Percentiles rank a stretch among this genome's conserved stretches.
These are phyloP conservation scores for Chlorophyllum brunneum DNA, from an alignment of 768 basidiomycete species.

Conservation along the genomic window DNA sequence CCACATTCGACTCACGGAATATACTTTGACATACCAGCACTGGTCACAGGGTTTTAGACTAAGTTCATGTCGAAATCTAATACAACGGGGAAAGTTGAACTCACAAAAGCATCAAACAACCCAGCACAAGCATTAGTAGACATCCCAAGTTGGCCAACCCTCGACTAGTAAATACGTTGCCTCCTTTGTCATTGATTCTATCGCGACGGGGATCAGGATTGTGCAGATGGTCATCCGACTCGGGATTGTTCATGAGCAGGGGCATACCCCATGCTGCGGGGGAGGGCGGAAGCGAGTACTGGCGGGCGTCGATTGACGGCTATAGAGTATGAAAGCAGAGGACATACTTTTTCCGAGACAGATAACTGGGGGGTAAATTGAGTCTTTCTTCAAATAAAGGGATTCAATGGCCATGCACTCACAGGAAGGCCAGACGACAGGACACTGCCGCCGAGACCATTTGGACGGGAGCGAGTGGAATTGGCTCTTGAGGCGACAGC, in stretches of 20 bases:
- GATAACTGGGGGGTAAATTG: constrained; percentile 13
- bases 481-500: background rate
- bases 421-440: constrained; percentile 16
- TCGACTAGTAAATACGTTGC: constrained; percentile 52
- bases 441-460: background rate
- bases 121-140: constrained; percentile 44
- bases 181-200: constrained; percentile 45
- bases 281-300: constrained; percentile 36
- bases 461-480: background rate
- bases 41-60: constrained; percentile 13
- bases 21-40: constrained; percentile 31
- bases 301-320: background rate
- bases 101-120: constrained; percentile 45
- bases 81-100: constrained; percentile 20
- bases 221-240: constrained; percentile 57
- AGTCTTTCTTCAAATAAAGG: background rate
- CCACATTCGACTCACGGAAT: background rate
- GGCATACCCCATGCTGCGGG: constrained; percentile 45
- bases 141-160: constrained; percentile 63
- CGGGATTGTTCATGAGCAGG: constrained; percentile 34
- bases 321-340: background rate
- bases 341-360: constrained; percentile 26
- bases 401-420: background rate
- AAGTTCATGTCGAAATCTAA: background rate
- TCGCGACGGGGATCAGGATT: constrained; percentile 55